Base-by-base conservation (phyloP, 2,329 filamentous ascomycete species). In the Grosmannia serpens region DNA sequence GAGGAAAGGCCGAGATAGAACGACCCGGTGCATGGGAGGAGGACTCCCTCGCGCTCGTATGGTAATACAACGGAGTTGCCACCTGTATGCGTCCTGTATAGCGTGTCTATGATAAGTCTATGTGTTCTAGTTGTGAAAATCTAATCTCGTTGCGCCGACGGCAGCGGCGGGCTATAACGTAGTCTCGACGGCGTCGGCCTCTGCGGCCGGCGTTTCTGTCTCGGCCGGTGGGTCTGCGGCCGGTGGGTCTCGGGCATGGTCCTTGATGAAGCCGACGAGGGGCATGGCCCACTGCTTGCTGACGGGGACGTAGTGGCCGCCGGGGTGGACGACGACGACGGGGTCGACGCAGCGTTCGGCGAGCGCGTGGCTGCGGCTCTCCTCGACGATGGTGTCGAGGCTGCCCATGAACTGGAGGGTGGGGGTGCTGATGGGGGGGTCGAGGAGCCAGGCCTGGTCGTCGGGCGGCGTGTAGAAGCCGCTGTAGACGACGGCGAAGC, bases 221-320 rank as follows among this genome's bases (percentile, higher is more conserved):
- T 52, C 15, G 47, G 22, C 47, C 22, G 8, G n/a, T n/a, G n/a
- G n/a, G n/a, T 26, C 51, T 4, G 10, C 20, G 10, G 22, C 31
- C 8, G 8, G 6, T 24, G 11, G 41, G 9, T 13, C 58, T 27
- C 63, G 64, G 10, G 60, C 51, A 20, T 59, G 64, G 61, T 67
- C 65, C 62, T 63, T 66, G 26, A 72, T 60, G 54, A 71, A 73
- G 5, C 65, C 68, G 1, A 66, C 84, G 63, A 95, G 72, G 35
- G 86, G 86, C 76, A 86, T 85, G 24, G 86, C 83, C 80, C 87
- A 94, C 64, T 91, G 87, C 74, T 87, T 89, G 64, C 86, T 83
- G 60, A 90, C 84, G 0, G 92, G 92, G 67, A 96, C 81, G 67
- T 95, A 91, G 70, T 97, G 92, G 0, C 91, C 91, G 9, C 92